Percentiles rank a stretch among this genome's conserved stretches.
These are phyloP conservation scores for Metschnikowia cerradonensis DNA, from an alignment of 805 yeast species.

Conservation along the genomic window DNA sequence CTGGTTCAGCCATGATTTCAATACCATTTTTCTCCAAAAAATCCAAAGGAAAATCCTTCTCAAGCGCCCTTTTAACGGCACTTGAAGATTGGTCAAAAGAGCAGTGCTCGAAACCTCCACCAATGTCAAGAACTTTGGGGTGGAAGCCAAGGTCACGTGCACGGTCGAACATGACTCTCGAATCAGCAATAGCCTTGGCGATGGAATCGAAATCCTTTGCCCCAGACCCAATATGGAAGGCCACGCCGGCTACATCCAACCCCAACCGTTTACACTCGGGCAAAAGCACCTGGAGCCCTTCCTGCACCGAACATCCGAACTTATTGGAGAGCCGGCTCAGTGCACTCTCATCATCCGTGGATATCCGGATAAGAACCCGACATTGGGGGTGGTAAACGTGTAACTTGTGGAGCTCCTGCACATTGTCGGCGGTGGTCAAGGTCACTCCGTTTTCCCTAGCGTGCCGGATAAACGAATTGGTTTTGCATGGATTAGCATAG, in stretches of 20 bases:
- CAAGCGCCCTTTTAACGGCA: constrained; percentile 54
- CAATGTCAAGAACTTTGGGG: constrained; percentile 70
- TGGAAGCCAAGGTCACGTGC: constrained; percentile 45
- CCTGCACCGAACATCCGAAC: constrained; percentile 71
- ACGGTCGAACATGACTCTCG: constrained; percentile 61
- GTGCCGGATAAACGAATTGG: constrained; percentile 72
- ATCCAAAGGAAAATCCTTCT: constrained; percentile 52
- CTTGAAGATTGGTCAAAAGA: constrained; percentile 57
- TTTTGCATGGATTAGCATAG: constrained; percentile 93
- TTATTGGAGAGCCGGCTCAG: constrained; percentile 83
- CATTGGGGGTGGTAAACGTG: constrained; percentile 64
- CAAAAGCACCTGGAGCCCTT: constrained; percentile 51
- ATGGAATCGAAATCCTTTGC: constrained; percentile 50
- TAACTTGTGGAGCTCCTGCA: constrained; percentile 77
- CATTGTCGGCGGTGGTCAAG: constrained; percentile 85
- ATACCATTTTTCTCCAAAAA: constrained; percentile 25
- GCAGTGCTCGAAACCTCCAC: constrained; percentile 83
- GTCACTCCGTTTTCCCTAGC: constrained; percentile 56
- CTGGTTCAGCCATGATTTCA: constrained; percentile 84
- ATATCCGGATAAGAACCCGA: constrained; percentile 69
- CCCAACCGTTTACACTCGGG: constrained; percentile 56
- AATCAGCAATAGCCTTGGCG: constrained; percentile 66
- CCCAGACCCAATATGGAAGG: constrained; percentile 96
- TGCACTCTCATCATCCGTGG: constrained; percentile 86
- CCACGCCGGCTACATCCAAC: constrained; percentile 74